These are phyloP conservation scores for Wallacemonas sp. DNA, from an alignment of 208 protist species.

Conservation along the genomic window DNA sequence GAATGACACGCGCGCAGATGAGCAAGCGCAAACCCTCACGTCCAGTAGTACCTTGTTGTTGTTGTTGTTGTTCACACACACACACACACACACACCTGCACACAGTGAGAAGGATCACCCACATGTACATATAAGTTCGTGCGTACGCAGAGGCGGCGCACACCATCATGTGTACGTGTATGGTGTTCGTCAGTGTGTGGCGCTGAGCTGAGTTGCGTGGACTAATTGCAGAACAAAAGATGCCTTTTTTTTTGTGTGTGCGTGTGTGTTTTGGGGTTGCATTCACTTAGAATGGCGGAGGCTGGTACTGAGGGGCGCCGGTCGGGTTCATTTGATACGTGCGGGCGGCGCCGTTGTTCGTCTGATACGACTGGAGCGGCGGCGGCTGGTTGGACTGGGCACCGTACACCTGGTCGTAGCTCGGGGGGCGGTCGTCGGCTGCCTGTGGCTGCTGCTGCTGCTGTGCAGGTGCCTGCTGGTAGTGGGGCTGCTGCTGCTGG, in stretches of 20 bases:
- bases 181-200: too few relatives aligned
- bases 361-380: constrained; percentile 8
- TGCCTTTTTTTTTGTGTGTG: too few relatives aligned
- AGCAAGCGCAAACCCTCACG: too few relatives aligned
- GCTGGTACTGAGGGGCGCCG: background rate
- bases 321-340: constrained; percentile 1
- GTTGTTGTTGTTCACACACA: too few relatives aligned
- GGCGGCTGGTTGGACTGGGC: background rate
- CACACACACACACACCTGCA: too few relatives aligned
- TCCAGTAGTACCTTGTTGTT: too few relatives aligned
- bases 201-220: too few relatives aligned
- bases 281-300: constrained; percentile 4
- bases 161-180: too few relatives aligned
- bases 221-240: too few relatives aligned
- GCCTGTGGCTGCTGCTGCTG: constrained; percentile 15
- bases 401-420: constrained; percentile 26
- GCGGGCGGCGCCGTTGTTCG: background rate
- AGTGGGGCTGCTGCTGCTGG: background rate
- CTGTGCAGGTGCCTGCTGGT: constrained; percentile 14
- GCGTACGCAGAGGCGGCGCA: too few relatives aligned
- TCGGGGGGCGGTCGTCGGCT: constrained; percentile 24
- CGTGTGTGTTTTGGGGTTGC: background rate
- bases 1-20: background rate
- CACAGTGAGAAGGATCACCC: too few relatives aligned
- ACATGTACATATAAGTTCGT: too few relatives aligned